These are phyloP conservation scores for Silybum marianum DNA, from an alignment of 129 eudicot genomes.

Conservation along the genomic window DNA sequence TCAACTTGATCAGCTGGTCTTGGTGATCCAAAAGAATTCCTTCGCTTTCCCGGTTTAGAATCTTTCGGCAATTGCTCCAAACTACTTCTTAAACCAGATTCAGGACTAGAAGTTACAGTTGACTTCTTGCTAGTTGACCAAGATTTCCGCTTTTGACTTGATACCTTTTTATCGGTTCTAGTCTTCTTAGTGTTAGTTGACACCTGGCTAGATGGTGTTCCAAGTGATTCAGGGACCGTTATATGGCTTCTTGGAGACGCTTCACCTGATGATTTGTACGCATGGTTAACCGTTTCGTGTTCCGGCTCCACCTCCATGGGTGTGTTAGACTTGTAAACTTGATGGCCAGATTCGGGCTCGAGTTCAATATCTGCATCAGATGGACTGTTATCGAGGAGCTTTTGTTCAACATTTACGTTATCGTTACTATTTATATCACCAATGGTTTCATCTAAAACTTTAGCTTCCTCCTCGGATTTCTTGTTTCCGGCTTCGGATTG, in stretches of 20 bases:
- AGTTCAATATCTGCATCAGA: conserved; percentile 21
- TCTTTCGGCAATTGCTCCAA: conserved; percentile 69
- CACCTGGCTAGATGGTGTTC: conserved; percentile 73
- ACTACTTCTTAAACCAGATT: conserved; percentile 47
- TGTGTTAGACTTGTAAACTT: conserved; percentile 6
- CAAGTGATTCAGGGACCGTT: conserved; percentile 64
- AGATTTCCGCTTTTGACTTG: conserved; percentile 54
- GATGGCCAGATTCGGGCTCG: conserved; percentile 17
- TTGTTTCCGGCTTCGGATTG: conserved; percentile 45
- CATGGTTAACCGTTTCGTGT: conserved; percentile 17
- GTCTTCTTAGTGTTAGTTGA: conserved; percentile 59
- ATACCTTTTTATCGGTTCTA: conserved; percentile 42
- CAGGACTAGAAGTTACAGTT: conserved; percentile 27
- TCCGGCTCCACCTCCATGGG: conserved; percentile 26
- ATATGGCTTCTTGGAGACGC: conserved; percentile 73
- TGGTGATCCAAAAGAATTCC: conserved; percentile 70
- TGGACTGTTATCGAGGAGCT: conserved; percentile 19
- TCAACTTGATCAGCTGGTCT: conserved; percentile 54
- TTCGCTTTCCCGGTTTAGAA: conserved; percentile 55
- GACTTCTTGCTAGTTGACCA: conserved; percentile 57
- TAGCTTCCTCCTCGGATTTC: conserved; percentile 35
- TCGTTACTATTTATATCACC: conserved; percentile 10
- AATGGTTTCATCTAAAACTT: conserved; percentile 37
- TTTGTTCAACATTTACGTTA: conserved; percentile 28
- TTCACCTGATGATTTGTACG: conserved; percentile 23